Percentiles rank a stretch among this genome's conserved stretches.
phyloP scores from a whole-genome alignment of 768 basidiomycete species.

The Tulasnella sp. region DNA sequence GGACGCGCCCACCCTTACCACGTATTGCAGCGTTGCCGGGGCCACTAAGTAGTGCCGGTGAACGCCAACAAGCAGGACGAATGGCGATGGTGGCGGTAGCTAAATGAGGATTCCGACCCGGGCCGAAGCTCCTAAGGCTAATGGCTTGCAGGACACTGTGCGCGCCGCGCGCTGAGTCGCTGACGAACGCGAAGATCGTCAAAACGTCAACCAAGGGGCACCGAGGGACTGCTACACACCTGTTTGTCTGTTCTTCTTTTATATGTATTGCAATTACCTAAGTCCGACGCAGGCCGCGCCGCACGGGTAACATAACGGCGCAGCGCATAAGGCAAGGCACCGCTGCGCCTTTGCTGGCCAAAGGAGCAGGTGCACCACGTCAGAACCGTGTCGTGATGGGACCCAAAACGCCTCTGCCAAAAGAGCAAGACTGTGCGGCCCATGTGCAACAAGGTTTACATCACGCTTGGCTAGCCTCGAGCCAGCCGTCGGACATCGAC shows the following conservation, averaged over 20 bases:
- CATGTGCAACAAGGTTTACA: background rate
- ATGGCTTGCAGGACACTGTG: background rate
- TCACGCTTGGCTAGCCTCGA: conserved; percentile 12
- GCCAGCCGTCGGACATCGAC: background rate
- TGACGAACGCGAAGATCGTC: background rate
- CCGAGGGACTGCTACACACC: conserved; percentile 9
- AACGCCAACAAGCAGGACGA: background rate
- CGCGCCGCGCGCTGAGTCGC: conserved; percentile 6
- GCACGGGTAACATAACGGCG: background rate
- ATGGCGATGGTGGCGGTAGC: background rate
- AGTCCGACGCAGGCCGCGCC: background rate
- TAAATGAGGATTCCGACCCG: background rate
- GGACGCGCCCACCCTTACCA: background rate
- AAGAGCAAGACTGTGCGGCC: background rate
- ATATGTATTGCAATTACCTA: background rate
- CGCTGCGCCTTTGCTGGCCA: background rate
- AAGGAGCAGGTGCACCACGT: background rate
- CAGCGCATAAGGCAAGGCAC: conserved; percentile 6
- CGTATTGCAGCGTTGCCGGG: background rate
- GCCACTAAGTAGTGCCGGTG: background rate
- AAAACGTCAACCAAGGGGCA: conserved; percentile 7
- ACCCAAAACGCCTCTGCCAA: background rate
- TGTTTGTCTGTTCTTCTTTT: background rate
- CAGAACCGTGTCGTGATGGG: background rate
- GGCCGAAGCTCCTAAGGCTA: conserved; percentile 1